phyloP scores from a whole-genome alignment of 78 protist genomes.

The Pigoraptor vietnamica region DNA sequence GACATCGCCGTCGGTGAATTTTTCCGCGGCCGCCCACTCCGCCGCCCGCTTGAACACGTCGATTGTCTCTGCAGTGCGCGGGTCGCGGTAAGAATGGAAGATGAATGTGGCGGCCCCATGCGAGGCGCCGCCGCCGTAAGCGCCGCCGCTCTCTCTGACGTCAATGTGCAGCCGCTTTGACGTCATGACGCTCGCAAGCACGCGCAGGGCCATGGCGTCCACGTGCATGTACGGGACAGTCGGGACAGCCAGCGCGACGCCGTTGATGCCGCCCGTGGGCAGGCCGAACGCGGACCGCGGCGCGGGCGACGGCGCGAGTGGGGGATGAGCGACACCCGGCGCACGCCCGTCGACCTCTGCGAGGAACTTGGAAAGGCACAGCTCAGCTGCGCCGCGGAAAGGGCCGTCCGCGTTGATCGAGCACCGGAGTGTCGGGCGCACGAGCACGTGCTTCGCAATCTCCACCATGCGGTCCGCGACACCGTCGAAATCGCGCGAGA shows the following conservation, averaged over 20 bases:
- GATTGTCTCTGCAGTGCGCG: slow-evolving; percentile 27
- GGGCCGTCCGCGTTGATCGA: no score
- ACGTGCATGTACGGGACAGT: not conserved
- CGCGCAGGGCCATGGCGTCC: not conserved
- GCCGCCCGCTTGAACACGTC: slow-evolving; percentile 38
- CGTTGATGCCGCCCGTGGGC: not conserved
- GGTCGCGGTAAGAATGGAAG: slow-evolving; percentile 66
- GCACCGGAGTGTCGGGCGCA: no score
- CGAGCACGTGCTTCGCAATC: no score
- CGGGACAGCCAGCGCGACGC: not conserved
- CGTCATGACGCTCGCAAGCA: not conserved
- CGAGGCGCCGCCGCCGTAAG: slow-evolving; percentile 73
- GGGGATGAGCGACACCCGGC: no score
- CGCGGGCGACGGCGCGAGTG: no score
- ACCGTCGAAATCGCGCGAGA: not conserved
- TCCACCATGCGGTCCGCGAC: no score
- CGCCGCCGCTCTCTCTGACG: slow-evolving; percentile 84
- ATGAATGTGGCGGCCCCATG: slow-evolving; percentile 16
- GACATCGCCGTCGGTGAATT: slow-evolving; percentile 7
- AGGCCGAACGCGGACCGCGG: no score
- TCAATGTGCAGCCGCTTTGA: slow-evolving; percentile 55
- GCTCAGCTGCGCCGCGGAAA: no score
- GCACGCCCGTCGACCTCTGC: no score
- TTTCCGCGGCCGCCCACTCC: slow-evolving; percentile 31
- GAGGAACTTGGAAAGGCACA: no score